Evolutionary conservation across 345 rosid species (phyloP), one percentile per base, ranked within the genome.

Genomic region (Iberis pinnata): DNA sequence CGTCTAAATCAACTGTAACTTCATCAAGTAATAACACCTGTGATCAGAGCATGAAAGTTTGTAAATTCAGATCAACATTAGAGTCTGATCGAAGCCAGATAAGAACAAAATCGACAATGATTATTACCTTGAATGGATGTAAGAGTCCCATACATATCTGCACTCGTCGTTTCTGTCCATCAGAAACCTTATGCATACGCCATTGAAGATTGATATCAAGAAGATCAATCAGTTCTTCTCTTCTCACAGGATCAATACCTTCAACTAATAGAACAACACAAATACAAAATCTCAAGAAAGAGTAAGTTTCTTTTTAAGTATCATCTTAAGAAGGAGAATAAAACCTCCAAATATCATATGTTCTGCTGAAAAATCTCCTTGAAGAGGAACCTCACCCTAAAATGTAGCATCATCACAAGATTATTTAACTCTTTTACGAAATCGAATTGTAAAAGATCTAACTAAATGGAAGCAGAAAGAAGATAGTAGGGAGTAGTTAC

Each of bases 121-220:
- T 18, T 42, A 26, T 14, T 78, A 87, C 95, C 96, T 87, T 73
- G 57, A 87, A 92, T 13, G 95, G 98, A 64, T 76, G 82, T 68
- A 92, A 87, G 56, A 92, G 96, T 53, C 96, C 98, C 96, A 92
- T 81, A 65, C 98, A 92, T 13, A 92, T 92, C 53, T 92, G 98
- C 56, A 92, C 98, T 17, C 98, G 80, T 8, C 98, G 93, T 8
- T 88, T 79, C 65, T 92, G 98, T 12, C 98, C 98, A 69, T 92
- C 98, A 49, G 98, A 92, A 19, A 85, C 98, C 68, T 92, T 92
- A 61, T 92, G 98, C 98, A 88, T 92, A 64, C 96, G 86, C 98
- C 98, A 88, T 51, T 77, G 78, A 39, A 92, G 70, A 69, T 88
- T 88, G 24, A 92, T 88, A 59, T 88, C 98, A 67, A 92, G 98